Percentiles rank a stretch among this genome's conserved stretches.
phyloP scores from a whole-genome alignment of 495 filamentous ascomycete species.

The Penicillium goetzii region DNA sequence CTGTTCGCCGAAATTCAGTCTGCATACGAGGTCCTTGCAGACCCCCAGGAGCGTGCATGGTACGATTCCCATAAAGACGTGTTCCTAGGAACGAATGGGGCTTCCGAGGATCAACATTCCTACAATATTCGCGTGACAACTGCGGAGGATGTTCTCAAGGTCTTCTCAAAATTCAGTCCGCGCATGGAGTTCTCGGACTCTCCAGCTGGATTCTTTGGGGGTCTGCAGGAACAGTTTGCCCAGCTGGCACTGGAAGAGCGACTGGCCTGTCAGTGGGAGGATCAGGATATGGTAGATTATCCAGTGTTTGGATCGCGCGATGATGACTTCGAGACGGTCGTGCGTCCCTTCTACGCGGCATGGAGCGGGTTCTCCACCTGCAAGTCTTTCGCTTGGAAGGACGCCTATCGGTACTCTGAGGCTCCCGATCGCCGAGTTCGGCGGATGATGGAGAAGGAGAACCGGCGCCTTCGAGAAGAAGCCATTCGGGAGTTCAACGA shows the following conservation, averaged over 20 bases:
- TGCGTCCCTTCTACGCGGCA: conserved; percentile 76
- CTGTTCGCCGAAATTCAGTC: conserved; percentile 90
- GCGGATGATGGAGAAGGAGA: conserved; percentile 93
- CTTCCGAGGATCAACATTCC: conserved; percentile 53
- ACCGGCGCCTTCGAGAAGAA: conserved; percentile 80
- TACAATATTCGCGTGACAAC: conserved; percentile 72
- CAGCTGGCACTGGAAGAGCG: conserved; percentile 82
- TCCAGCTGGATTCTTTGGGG: conserved; percentile 78
- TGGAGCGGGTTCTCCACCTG: conserved; percentile 84
- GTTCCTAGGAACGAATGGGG: conserved; percentile 66
- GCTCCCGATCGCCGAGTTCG: conserved; percentile 85
- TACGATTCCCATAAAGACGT: conserved; percentile 93
- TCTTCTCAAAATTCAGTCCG: conserved; percentile 76
- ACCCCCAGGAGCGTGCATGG: conserved; percentile 94
- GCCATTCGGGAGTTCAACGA: conserved; percentile 90
- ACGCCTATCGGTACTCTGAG: conserved; percentile 77
- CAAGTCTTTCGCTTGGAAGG: conserved; percentile 89
- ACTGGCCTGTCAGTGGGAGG: conserved; percentile 69
- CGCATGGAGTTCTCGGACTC: conserved; percentile 78
- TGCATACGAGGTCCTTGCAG: conserved; percentile 93
- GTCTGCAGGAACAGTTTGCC: conserved; percentile 72
- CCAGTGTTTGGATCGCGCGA: conserved; percentile 75
- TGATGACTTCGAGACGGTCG: conserved; percentile 70
- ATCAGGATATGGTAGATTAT: conserved; percentile 61
- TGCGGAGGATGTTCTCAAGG: conserved; percentile 69